A percentile compares a stretch with the other conserved stretches of the same genome.
Evolutionary conservation across 1,139 yeast species (phyloP).

Genomic region (Taphrina flavorubra): DNA sequence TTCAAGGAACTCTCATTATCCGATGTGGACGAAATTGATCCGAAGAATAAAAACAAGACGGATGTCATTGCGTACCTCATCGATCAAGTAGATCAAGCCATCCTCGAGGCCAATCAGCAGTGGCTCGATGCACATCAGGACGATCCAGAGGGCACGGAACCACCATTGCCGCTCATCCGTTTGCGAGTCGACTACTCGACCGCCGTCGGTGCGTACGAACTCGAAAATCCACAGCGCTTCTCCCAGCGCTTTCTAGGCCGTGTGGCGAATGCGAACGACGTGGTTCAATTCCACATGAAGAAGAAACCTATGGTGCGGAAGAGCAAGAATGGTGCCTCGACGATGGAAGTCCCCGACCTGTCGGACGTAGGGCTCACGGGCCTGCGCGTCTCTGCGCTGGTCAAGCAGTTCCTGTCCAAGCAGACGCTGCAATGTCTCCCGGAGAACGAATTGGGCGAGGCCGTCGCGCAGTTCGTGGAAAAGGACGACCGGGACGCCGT

Average conservation of each 20-base stretch:
- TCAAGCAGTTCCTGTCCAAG: conserved; percentile 65
- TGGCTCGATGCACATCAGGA: conserved; percentile 55
- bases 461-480: conserved; percentile 73
- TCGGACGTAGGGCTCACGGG: conserved; percentile 47
- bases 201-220: conserved; percentile 73
- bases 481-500: conserved; percentile 81
- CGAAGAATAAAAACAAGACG: conserved; percentile 54
- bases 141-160: conserved; percentile 47
- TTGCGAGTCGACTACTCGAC: conserved; percentile 78
- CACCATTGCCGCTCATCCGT: conserved; percentile 79
- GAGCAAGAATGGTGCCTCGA: conserved; percentile 4
- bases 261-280: conserved; percentile 88
- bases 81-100: conserved; percentile 64
- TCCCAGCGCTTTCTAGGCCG: conserved; percentile 88
- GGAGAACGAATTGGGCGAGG: conserved; percentile 74
- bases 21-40: conserved; percentile 61
- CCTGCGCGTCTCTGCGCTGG: conserved; percentile 61
- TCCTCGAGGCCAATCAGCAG: conserved; percentile 62
- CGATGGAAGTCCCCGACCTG: conserved; percentile 32
- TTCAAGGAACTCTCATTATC: conserved; percentile 68
- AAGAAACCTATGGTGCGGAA: conserved; percentile 44
- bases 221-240: conserved; percentile 87
- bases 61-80: conserved; percentile 67
- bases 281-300: conserved; percentile 71
- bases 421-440: conserved; percentile 74